Base-by-base conservation (phyloP, 345 rosid genomes). In the Gossypium ekmanianum region DNA sequence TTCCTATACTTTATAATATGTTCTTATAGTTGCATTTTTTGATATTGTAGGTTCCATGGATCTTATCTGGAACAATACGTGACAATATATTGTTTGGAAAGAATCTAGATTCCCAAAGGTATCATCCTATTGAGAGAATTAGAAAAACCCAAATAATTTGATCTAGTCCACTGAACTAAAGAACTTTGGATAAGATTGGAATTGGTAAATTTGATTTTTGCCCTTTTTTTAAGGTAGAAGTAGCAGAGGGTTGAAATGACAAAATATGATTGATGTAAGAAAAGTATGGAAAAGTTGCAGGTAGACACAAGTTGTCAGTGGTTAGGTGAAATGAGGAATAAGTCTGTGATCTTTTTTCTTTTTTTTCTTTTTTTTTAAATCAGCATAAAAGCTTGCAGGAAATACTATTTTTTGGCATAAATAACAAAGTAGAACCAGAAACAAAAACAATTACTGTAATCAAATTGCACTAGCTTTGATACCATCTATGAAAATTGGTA, bases 21-120 rank as follows among this genome's bases (percentile, higher is more conserved):
- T 64, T 72, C 78, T 72, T 73, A 72, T 76, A 68, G 76, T 71
- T 58, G 9, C 26, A 51, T 79, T 58, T 68, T 61, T 68, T 83
- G 16, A 77, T 81, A 61, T 65, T 78, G 44, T 68, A 94, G 97
- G 92, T 89, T 70, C 98, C 98, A 51, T 94, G 98, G 97, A 87
- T 94, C 73, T 82, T 89, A 79, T 91, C 97, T 65, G 97, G 97
- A 85, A 92, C 97, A 57, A 54, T 92, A 67, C 91, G 91, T 8
- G 92, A 89, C 56, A 94, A 92, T 73, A 81, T 94, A 56, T 75
- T 94, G 72, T 89, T 92, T 69, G 97, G 95, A 72, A 84, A 84
- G 80, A 69, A 34, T 80, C 89, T 86, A 61, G 92, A 92, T 74
- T 75, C 88, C 48, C 68, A 84, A 82, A 92, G 97, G 98, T 94